Evolutionary conservation across 2,329 filamentous ascomycete species (phyloP).

Genomic region (Neofusicoccum sp.): DNA sequence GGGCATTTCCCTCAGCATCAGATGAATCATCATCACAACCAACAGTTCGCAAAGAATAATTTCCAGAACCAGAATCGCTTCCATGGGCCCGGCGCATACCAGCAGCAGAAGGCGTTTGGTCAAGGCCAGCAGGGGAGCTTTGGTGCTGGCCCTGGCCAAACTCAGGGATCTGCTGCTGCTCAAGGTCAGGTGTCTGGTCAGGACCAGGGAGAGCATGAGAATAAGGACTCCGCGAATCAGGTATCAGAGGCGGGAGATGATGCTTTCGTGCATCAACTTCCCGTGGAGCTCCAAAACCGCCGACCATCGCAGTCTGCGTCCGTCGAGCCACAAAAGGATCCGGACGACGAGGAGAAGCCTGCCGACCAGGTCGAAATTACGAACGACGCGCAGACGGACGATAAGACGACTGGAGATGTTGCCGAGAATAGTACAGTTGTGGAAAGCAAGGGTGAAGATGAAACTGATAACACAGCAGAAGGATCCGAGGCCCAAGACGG

Average conservation of each 20-base stretch:
- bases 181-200: constrained; percentile 8
- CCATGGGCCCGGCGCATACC: constrained; percentile 64
- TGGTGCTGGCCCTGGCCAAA: constrained; percentile 24
- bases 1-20: constrained; percentile 41
- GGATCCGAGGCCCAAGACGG: constrained; percentile 32
- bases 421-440: constrained; percentile 25
- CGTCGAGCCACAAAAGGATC: constrained; percentile 14
- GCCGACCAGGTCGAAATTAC: constrained; percentile 1
- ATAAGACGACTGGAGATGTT: background rate
- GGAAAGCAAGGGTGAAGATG: constrained; percentile 24
- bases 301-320: constrained; percentile 28
- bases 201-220: background rate
- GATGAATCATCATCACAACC: constrained; percentile 56
- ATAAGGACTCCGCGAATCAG: constrained; percentile 3
- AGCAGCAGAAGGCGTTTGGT: constrained; percentile 40
- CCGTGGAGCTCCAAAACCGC: constrained; percentile 29
- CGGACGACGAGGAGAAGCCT: constrained; percentile 15
- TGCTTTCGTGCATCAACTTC: constrained; percentile 24
- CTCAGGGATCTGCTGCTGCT: constrained; percentile 20
- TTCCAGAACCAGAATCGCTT: constrained; percentile 75
- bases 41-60: constrained; percentile 61
- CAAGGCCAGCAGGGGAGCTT: constrained; percentile 44
- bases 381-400: constrained; percentile 6
- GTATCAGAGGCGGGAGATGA: constrained; percentile 29
- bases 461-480: constrained; percentile 21